Evolutionary conservation across 345 rosid species (phyloP).

Genomic region (Salix suchowensis): DNA sequence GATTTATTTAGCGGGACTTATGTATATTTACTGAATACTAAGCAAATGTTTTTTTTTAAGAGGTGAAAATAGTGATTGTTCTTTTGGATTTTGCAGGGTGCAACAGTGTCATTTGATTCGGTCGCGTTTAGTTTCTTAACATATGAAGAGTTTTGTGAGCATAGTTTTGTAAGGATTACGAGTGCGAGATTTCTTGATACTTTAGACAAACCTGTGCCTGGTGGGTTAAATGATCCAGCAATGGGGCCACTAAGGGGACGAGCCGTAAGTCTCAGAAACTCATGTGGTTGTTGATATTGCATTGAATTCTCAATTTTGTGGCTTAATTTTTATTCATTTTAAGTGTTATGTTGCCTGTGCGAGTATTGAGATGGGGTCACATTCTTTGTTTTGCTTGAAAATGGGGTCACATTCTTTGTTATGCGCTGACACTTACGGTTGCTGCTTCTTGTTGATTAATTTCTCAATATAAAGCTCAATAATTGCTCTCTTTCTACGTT

Average conservation of each 20-base stretch:
- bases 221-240: slow-evolving; percentile 56
- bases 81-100: slow-evolving; percentile 33
- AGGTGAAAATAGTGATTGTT: not conserved
- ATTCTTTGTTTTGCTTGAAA: not conserved
- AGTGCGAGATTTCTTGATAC: slow-evolving; percentile 36
- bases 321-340: not conserved
- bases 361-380: not conserved
- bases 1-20: not conserved
- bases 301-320: not conserved
- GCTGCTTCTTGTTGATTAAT: not conserved
- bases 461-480: not conserved
- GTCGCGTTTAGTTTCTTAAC: slow-evolving; percentile 50
- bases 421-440: not conserved
- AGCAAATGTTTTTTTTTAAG: not conserved
- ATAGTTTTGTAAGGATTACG: slow-evolving; percentile 45
- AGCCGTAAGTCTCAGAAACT: not conserved
- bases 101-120: slow-evolving; percentile 41
- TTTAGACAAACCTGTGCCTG: slow-evolving; percentile 40
- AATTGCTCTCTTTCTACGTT: not conserved
- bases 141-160: slow-evolving; percentile 47
- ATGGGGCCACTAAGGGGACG: slow-evolving; percentile 44
- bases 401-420: not conserved
- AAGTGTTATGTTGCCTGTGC: not conserved
- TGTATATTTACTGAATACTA: not conserved
- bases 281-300: not conserved